These are phyloP conservation scores for Geotrichum fermentans DNA, from an alignment of 1,139 yeast genomes.

Conservation along the genomic window DNA sequence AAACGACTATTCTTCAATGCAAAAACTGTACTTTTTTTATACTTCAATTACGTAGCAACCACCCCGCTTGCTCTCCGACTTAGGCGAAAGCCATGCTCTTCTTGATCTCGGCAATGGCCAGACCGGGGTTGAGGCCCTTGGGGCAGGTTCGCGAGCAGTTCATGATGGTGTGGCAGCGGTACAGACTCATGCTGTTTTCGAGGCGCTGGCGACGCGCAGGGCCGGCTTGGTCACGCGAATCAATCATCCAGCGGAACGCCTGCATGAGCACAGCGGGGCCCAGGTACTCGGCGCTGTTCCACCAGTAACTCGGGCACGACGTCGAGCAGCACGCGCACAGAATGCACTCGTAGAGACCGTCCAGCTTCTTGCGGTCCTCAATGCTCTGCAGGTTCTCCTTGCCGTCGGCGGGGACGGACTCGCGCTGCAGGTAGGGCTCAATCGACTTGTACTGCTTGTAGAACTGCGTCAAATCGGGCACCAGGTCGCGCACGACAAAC, in stretches of 20 bases:
- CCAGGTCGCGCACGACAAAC: slow-evolving; percentile 95
- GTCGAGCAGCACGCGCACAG: slow-evolving; percentile 99
- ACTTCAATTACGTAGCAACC: too few species aligned
- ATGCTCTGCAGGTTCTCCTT: slow-evolving; percentile 87
- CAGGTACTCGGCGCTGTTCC: slow-evolving; percentile 98
- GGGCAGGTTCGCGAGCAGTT: slow-evolving; percentile 98
- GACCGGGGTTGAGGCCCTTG: slow-evolving; percentile 97
- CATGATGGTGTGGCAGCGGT: slow-evolving; percentile 98
- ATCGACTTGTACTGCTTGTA: slow-evolving; percentile 98
- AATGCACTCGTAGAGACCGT: slow-evolving; percentile 95
- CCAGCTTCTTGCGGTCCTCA: slow-evolving; percentile 92
- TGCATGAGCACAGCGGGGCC: slow-evolving; percentile 99
- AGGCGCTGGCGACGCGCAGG: slow-evolving; percentile 77
- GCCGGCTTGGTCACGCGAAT: slow-evolving; percentile 92
- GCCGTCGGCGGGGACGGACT: slow-evolving; percentile 77
- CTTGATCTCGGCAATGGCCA: slow-evolving; percentile 95
- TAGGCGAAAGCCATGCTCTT: slow-evolving; percentile 87
- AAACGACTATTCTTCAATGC: too few species aligned
- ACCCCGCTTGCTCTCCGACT: too few species aligned
- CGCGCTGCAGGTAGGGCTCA: slow-evolving; percentile 93
- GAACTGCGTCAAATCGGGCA: slow-evolving; percentile 94
- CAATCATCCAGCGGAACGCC: slow-evolving; percentile 98
- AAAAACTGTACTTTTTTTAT: too few species aligned
- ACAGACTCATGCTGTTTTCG: slow-evolving; percentile 94
- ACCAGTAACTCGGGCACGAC: slow-evolving; percentile 99